Base-by-base conservation (phyloP, 2,329 filamentous ascomycete species). In the Colletotrichum aenigma region DNA sequence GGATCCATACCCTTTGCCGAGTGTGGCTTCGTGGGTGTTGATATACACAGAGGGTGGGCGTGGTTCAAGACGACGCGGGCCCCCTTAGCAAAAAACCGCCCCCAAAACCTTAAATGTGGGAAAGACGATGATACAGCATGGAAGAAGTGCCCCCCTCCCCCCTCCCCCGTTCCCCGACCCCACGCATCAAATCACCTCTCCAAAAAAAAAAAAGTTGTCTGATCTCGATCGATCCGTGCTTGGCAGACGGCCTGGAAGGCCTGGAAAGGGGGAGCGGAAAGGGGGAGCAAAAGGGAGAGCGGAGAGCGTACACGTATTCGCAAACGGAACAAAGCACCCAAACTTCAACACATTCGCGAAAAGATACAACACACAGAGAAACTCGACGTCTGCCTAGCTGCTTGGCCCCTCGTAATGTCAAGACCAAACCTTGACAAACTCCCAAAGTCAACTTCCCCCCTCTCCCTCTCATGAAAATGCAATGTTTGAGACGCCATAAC, bases 241-340 rank as follows among this genome's bases (percentile, higher is more conserved):
- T 60, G 52, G 52, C 52, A 43, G 52, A 7, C 21, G 18, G 38
- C 38, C 38, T 43, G 38, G 38, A n/a, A 43, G 18, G 38, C 2
- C 38, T 43, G 38, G 8, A 43, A 43, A n/a, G 38, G 8, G 38
- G 18, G 18, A 9, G 16, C 3, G 38, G 8, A 43, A 43, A n/a
- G 38, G 8, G 38, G 18, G 18, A 9, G 16, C 3, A 10, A 43
- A 43, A 10, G 38, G 18, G 38, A 43, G 38, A 10, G 38, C 38
- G 0, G 18, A n/a, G 16, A 43, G 65, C 58, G 56, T 28, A 58
- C 32, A 60, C 68, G 72, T 71, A 71, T 66, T 75, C 72, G 68
- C 72, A 75, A 75, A 58, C 67, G 68, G 52, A n/a, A 70, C 10
- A 30, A 18, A 16, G 4, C 60, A 12, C 24, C 55, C n/a, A 16